A percentile compares a stretch with the other conserved stretches of the same genome.
These are phyloP conservation scores for Thermomyces lanuginosus DNA, from an alignment of 2,329 filamentous ascomycete genomes.

Conservation along the genomic window DNA sequence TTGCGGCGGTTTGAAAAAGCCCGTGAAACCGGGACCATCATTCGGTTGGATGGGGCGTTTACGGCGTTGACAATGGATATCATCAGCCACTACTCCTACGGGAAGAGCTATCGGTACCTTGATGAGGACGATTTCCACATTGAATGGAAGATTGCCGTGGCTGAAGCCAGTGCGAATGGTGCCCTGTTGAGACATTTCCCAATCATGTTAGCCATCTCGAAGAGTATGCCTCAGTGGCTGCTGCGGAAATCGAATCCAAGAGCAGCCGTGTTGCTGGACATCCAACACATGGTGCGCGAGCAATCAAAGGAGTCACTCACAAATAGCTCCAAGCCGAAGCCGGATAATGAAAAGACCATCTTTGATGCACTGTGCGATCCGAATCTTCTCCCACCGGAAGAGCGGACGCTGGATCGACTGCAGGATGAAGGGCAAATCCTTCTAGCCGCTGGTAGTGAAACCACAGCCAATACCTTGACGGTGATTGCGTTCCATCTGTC, in stretches of 20 bases:
- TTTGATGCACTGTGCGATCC: conserved; percentile 19
- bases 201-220: conserved; percentile 2
- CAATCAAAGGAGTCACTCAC: conserved; percentile 2
- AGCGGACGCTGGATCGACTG: conserved; percentile 20
- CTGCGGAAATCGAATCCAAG: conserved; percentile 5
- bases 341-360: conserved; percentile 8
- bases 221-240: conserved; percentile 4
- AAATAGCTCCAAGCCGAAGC: conserved; percentile 2
- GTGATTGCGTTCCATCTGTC: conserved; percentile 18
- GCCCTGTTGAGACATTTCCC: conserved; percentile 4
- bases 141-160: conserved; percentile 11
- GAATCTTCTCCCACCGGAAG: conserved; percentile 16
- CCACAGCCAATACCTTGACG: conserved; percentile 16
- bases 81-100: conserved; percentile 25
- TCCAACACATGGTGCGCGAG: conserved; percentile 3
- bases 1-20: conserved; percentile 12
- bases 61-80: conserved; percentile 21
- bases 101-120: conserved; percentile 17
- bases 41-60: conserved; percentile 13
- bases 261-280: conserved; percentile 5
- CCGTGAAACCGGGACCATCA: conserved; percentile 5
- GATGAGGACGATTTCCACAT: conserved; percentile 13
- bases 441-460: conserved; percentile 21
- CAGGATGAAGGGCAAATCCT: conserved; percentile 17
- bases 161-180: conserved; percentile 7